Evolutionary conservation across 2,329 filamentous ascomycete species (phyloP), one percentile per base, ranked within the genome.

Genomic region (Aspergillus cejpii): DNA sequence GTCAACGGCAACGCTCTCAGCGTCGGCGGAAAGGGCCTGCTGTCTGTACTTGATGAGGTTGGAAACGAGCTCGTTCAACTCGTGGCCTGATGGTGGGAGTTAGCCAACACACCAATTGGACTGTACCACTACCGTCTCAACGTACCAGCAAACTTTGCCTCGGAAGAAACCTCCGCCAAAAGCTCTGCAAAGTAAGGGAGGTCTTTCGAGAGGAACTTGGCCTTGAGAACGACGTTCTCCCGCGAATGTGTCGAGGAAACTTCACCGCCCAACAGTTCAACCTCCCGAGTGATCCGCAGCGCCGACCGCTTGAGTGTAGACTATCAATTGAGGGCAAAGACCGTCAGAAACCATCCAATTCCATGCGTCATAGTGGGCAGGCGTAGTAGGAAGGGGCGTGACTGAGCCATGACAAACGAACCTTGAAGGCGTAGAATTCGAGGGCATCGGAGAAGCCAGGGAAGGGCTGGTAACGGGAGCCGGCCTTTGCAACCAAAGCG

Each of bases 361-460:
- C 15, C 42, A 15, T 24, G 23, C 23, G 23, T 4, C n/a, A 7
- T 28, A 20, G 2, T 7, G 17, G 8, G 24, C 36, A 27, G 21
- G 11, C 1, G 20, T 19, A 4, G 5, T n/a, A 3, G 19, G 37
- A 27, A 43, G 45, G 45, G 19, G 10, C 14, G 29, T 48, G 57
- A 66, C 58, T 50, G 54, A 48, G 48, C 23, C 29, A 36, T 37
- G 36, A 37, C 28, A 21, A n/a, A 63, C 72, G 60, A 69, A 89
- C 92, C 87, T 94, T 94, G 82, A 96, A 98, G 55, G 94, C 91
- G 75, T 94, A 98, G 69, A 88, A 86, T 75, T 92, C 86, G 56
- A 98, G 79, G 47, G 85, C 91, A 65, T 90, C 85, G 54, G 91
- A 85, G 69, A 96, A 79, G 55, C 92, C 92, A 52, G 92, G 92